Evolutionary conservation across 257 asterid species (phyloP).

Genomic region (Anisodus tanguticus): DNA sequence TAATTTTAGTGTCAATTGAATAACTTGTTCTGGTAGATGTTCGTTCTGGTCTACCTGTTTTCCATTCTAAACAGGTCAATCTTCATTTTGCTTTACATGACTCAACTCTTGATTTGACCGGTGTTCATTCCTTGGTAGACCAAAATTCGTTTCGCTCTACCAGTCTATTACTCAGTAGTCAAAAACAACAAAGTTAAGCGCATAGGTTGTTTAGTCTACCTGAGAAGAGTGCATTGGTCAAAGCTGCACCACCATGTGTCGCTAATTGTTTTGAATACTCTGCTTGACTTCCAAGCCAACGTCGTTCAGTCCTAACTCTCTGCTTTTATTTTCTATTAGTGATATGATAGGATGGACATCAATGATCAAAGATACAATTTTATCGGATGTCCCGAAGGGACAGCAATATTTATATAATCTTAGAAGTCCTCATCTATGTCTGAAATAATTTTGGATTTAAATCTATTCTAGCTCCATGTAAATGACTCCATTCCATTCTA

Average conservation of each 20-base stretch:
- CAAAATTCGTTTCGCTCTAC: neutral
- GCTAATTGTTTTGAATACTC: neutral
- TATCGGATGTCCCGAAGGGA: neutral
- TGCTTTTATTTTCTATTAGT: neutral
- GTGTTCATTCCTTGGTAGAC: neutral
- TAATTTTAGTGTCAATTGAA: neutral
- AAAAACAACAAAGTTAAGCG: neutral
- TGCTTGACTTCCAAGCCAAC: neutral
- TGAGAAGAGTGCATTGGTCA: neutral
- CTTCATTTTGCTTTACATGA: neutral
- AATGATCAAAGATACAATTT: neutral
- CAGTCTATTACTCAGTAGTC: neutral
- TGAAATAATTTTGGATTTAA: neutral
- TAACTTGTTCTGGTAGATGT: neutral
- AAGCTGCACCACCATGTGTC: neutral
- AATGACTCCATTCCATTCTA: constrained; percentile 1
- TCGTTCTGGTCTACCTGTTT: neutral
- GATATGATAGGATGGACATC: neutral
- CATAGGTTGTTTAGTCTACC: neutral
- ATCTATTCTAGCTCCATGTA: constrained; percentile 10
- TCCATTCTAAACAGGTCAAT: neutral
- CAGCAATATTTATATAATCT: neutral
- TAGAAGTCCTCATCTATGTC: neutral
- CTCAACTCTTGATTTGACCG: neutral
- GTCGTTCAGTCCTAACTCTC: neutral